Evolutionary conservation across 768 basidiomycete species (phyloP), one percentile per base, ranked within the genome.

Genomic region (Russula foetens): DNA sequence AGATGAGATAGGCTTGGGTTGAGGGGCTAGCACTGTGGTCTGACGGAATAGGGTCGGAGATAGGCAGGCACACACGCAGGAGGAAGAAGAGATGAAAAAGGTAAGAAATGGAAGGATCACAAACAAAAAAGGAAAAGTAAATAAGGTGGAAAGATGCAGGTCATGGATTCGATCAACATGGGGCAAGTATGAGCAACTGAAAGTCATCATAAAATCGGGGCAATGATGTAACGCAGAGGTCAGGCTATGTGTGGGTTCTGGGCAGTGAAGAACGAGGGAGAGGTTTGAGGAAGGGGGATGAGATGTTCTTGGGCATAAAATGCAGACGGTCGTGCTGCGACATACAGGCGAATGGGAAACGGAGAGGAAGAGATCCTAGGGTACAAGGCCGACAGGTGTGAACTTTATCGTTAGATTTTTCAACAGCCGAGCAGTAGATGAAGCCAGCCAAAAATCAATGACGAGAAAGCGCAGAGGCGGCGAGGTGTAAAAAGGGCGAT

Each of bases 151-250:
- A 58, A 35, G 52, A 59, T 48, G 51, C 35, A 59, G 41, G 59
- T 54, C 53, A 59, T 60, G 59, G 58, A 46, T 44, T 31, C 29
- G 24, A 21, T 58, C 43, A 58, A 58, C 55, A 33, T 46, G 41
- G 49, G 44, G 26, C 56, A 67, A 44, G 52, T 35, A 31, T 47
- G 58, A 50, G 50, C 43, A 51, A 53, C 56, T 55, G 41, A 54
- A 33, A 43, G 59, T 56, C 60, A 56, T 61, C 60, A 61, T 61
- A 61, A 48, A 31, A 60, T 60, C 48, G 48, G 56, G 54, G 48
- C 17, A n/a, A 46, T 56, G 53, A 56, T 61, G 54, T 55, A 51
- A 56, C 41, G 48, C 35, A 44, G 43, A n/a, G 41, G 31, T 55
- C 39, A 44, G 54, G 35, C 14, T 43, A 50, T 15, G 53, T 24